phyloP scores from a whole-genome alignment of 345 rosid species.

The Mangifera indica region DNA sequence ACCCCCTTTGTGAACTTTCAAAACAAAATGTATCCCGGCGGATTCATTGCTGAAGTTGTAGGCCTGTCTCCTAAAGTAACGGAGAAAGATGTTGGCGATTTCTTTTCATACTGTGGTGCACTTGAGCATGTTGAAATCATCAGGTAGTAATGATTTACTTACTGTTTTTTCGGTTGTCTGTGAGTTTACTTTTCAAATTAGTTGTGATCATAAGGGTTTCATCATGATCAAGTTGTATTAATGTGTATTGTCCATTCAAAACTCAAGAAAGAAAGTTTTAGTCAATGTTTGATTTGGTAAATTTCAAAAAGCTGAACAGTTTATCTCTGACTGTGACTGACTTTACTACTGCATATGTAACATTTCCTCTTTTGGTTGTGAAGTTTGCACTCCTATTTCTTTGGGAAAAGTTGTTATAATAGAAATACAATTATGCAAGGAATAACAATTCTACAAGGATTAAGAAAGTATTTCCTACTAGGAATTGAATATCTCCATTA shows the following conservation, averaged over 20 bases:
- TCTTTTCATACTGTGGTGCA: constrained; percentile 71
- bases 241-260: background rate
- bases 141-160: constrained; percentile 47
- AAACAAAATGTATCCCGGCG: constrained; percentile 60
- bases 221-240: constrained; percentile 7
- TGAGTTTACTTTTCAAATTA: background rate
- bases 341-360: background rate
- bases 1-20: constrained; percentile 2
- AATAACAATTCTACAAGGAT: too few species aligned
- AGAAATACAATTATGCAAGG: too few species aligned
- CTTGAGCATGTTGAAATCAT: constrained; percentile 65
- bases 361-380: too few species aligned
- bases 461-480: too few species aligned
- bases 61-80: constrained; percentile 69
- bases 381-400: too few species aligned
- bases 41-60: constrained; percentile 72
- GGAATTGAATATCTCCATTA: too few species aligned
- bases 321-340: background rate
- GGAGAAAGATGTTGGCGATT: constrained; percentile 64
- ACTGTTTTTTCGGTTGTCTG: background rate
- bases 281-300: background rate
- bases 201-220: constrained; percentile 4
- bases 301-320: constrained; percentile 17
- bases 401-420: too few species aligned
- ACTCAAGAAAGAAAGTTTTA: constrained; percentile 8